phyloP scores from a whole-genome alignment of 169 alveolate genomes.

The Amoebophrya sp. region DNA sequence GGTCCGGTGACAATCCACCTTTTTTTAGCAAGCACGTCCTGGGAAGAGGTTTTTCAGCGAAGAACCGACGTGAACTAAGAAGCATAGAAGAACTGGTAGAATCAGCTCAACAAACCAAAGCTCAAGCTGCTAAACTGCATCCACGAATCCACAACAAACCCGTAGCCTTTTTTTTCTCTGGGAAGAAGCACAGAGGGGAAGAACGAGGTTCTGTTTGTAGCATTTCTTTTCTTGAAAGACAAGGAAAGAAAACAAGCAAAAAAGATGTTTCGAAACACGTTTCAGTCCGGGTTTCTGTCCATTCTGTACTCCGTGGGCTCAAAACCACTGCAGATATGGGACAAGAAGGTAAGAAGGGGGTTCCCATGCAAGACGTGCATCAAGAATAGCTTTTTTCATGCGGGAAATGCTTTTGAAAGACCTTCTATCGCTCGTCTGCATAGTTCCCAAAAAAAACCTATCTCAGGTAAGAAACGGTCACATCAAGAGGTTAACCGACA shows the following conservation, averaged over 20 bases:
- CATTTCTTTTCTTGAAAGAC: background rate
- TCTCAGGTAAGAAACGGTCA: conserved; percentile 84
- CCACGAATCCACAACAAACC: too few relatives aligned
- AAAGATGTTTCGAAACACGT: conserved; percentile 82
- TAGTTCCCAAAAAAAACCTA: background rate
- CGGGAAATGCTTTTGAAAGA: background rate
- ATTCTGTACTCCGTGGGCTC: conserved; percentile 88
- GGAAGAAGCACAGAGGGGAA: too few relatives aligned
- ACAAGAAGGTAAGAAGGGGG: conserved; percentile 53
- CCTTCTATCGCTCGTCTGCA: background rate
- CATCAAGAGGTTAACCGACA: conserved; percentile 87
- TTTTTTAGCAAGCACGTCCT: too few relatives aligned
- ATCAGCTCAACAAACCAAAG: too few relatives aligned
- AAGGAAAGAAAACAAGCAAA: background rate
- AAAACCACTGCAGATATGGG: conserved; percentile 88
- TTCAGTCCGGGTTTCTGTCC: conserved; percentile 87
- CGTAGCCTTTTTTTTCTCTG: too few relatives aligned
- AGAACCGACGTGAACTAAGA: too few relatives aligned
- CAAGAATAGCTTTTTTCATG: background rate
- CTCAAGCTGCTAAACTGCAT: too few relatives aligned
- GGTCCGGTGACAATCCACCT: too few relatives aligned
- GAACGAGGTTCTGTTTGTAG: too few relatives aligned
- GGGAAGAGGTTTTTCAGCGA: too few relatives aligned
- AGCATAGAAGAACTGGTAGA: too few relatives aligned
- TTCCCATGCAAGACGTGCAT: background rate